A percentile compares a stretch with the other conserved stretches of the same genome.
These are phyloP conservation scores for Bertia moriformis DNA, from an alignment of 2,329 filamentous ascomycete genomes.

Conservation along the genomic window DNA sequence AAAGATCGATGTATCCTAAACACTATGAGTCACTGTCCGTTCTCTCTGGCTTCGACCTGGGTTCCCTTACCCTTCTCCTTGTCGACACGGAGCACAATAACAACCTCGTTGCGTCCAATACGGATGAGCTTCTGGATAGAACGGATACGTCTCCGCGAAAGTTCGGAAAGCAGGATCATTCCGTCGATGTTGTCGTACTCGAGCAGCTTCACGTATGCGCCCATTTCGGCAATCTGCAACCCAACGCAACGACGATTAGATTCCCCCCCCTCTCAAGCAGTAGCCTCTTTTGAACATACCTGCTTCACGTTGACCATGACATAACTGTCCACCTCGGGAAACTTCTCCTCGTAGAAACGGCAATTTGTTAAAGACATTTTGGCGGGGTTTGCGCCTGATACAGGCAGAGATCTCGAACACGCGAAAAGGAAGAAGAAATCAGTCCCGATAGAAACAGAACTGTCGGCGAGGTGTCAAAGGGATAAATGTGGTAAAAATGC, in stretches of 20 bases:
- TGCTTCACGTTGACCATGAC: constrained; percentile 99
- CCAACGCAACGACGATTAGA: constrained; percentile 7
- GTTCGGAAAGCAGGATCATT: constrained; percentile 97
- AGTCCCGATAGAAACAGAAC: no score
- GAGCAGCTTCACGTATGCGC: constrained; percentile 96
- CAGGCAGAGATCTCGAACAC: neutral
- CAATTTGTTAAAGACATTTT: constrained; percentile 91
- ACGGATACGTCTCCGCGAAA: constrained; percentile 94
- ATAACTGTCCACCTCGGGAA: constrained; percentile 95
- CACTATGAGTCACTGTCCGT: constrained; percentile 1
- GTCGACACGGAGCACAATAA: constrained; percentile 95
- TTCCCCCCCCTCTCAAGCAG: no score
- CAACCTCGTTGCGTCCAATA: constrained; percentile 94
- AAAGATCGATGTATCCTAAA: constrained; percentile 90
- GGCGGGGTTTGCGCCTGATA: constrained; percentile 22
- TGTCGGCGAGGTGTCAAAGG: no score
- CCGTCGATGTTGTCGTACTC: constrained; percentile 99
- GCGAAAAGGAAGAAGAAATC: no score
- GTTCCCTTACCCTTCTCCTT: constrained; percentile 74
- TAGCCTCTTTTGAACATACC: constrained; percentile 26
- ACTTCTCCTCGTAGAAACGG: constrained; percentile 96
- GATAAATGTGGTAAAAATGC: no score
- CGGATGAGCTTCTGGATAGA: constrained; percentile 98
- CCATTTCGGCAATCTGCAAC: constrained; percentile 90
- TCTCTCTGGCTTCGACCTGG: no score